Evolutionary conservation across 2,329 filamentous ascomycete genomes (phyloP).

Genomic region (Ceratocystis eucalypticola): DNA sequence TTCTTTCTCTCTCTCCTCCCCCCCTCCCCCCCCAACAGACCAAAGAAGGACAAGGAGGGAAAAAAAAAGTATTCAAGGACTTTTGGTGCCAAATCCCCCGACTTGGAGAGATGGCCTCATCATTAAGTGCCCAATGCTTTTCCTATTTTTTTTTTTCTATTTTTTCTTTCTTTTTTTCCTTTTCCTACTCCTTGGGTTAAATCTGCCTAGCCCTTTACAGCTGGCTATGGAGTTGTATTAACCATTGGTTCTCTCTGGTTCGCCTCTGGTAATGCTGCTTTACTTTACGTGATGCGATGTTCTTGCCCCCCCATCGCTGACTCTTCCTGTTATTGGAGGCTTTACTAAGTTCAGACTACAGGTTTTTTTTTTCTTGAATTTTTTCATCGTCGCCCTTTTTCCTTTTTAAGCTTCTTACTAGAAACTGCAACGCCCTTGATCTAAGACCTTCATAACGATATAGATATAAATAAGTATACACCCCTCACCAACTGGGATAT

Average conservation of each 20-base stretch:
- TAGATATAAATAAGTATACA: not conserved
- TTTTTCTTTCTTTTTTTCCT: not conserved
- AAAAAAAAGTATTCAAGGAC: slow-evolving; percentile 1
- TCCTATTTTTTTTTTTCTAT: not conserved
- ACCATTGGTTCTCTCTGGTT: too few species aligned
- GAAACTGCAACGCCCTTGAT: not conserved
- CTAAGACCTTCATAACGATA: not conserved
- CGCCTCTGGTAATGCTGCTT: too few species aligned
- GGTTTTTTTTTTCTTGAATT: not conserved
- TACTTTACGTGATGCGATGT: not conserved
- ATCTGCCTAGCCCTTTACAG: not conserved
- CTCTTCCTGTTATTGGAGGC: not conserved
- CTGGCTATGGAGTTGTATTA: not conserved
- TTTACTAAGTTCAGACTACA: not conserved
- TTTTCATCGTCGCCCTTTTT: not conserved
- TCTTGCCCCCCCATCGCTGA: not conserved
- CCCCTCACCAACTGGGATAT: not conserved
- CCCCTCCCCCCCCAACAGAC: not conserved
- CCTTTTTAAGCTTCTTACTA: not conserved
- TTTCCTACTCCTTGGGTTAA: not conserved
- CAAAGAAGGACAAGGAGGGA: not conserved
- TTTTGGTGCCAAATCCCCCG: slow-evolving; percentile 2
- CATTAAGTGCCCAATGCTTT: slow-evolving; percentile 5
- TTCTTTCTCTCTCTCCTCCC: not conserved
- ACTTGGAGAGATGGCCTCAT: slow-evolving; percentile 4